phyloP scores from a whole-genome alignment of 2,329 filamentous ascomycete species.

The Phaeosphaeria sp. region DNA sequence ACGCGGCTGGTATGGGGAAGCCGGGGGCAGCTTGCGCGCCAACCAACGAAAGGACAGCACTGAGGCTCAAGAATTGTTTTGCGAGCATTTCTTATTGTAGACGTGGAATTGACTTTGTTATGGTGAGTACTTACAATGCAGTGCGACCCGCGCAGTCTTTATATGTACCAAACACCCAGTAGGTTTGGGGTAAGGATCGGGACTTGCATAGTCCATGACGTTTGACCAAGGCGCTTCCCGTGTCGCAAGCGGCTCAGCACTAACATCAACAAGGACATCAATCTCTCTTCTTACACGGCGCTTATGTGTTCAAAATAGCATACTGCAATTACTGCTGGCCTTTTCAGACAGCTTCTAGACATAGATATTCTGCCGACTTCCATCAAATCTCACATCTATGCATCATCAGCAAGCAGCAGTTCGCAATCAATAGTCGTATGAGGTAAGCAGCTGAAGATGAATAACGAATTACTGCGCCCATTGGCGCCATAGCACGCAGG shows the following conservation, averaged over 20 bases:
- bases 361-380: background rate
- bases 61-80: conserved; percentile 17
- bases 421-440: too few species aligned
- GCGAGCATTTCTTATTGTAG: conserved; percentile 15
- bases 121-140: background rate
- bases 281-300: background rate
- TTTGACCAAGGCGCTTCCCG: background rate
- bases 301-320: background rate
- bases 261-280: background rate
- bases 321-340: background rate
- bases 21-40: conserved; percentile 36
- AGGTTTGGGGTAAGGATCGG: background rate
- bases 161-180: background rate
- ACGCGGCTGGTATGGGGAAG: conserved; percentile 32
- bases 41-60: conserved; percentile 18
- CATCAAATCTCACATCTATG: background rate
- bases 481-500: too few species aligned
- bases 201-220: background rate
- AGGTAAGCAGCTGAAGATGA: too few species aligned
- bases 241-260: background rate
- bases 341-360: background rate
- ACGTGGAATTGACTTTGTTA: background rate
- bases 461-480: too few species aligned
- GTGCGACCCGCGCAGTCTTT: background rate
- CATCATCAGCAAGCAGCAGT: too few species aligned